Evolutionary conservation across 2,329 filamentous ascomycete species (phyloP).

Genomic region (Apiospora hydei): DNA sequence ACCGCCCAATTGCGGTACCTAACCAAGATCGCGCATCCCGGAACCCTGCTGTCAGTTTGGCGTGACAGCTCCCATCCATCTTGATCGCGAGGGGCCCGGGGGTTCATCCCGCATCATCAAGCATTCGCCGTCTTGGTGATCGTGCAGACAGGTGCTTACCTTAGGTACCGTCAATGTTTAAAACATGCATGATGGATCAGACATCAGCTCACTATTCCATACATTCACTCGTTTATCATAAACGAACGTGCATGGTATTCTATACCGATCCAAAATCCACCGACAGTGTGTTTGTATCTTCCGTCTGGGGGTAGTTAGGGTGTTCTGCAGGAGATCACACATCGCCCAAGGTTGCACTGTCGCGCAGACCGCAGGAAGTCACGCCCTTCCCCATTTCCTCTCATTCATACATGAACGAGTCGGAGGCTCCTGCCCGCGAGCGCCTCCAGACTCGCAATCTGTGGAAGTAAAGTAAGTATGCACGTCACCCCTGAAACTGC

Average conservation of each 20-base stretch:
- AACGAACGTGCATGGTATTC: not conserved
- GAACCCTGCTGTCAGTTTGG: constrained; percentile 3
- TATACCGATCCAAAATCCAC: not conserved
- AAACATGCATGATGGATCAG: not conserved
- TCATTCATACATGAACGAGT: not conserved
- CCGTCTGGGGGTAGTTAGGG: not conserved
- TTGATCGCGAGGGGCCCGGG: not conserved
- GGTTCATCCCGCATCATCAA: not conserved
- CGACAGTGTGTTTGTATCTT: not conserved
- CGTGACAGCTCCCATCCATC: not conserved
- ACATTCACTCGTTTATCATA: not conserved
- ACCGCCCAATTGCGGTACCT: not conserved
- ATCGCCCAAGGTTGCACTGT: not conserved
- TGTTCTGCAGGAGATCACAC: not conserved
- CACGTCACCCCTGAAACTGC: not conserved
- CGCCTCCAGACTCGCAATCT: not conserved
- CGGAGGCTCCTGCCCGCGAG: not conserved
- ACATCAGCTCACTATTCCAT: not conserved
- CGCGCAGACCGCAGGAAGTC: not conserved
- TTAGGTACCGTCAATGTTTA: not conserved
- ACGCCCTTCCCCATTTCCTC: not conserved
- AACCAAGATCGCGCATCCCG: constrained; percentile 1
- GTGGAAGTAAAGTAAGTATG: not conserved
- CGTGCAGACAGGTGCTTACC: not conserved
- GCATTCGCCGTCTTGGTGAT: not conserved